Base-by-base conservation (phyloP, 345 rosid genomes). In the Pistacia atlantica region DNA sequence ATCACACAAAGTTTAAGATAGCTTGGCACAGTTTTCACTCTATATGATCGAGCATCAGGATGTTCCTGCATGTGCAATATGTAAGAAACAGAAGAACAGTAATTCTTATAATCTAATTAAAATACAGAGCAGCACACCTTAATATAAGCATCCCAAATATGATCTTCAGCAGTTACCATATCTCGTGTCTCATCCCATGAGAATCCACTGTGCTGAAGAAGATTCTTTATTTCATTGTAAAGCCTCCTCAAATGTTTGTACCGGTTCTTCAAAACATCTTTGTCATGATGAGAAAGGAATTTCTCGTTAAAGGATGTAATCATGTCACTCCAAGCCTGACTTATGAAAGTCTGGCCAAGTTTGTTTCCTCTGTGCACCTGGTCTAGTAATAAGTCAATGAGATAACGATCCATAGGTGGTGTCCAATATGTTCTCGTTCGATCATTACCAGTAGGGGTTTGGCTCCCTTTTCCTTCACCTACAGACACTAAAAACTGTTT, bases 341-440 rank as follows among this genome's bases (percentile, higher is more conserved):
- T 79, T 82, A 90, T 90, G 79, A 90, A 92, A 67, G 96, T 89
- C 84, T 94, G 92, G 9, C 96, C 97, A 38, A 89, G 86, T 84
- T 87, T 94, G 78, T 92, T 90, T 81, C 98, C 96, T 84, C 75
- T 86, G 61, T 80, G 83, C 77, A 87, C 93, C 80, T 94, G 98
- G 48, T 87, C 91, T 51, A 90, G 83, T 72, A 94, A 83, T 86
- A 92, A 87, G 49, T 92, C 96, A 81, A 94, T 84, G 70, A 94
- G 86, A 81, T 83, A 82, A 52, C 86, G 89, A 78, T 92, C 98
- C 98, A 94, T 94, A n/a, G 91, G 97, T 4, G 95, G 93, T 0
- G 96, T 90, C 97, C 97, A 92, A 78, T 86, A 90, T 31, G 97
- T 94, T 82, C 98, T 84, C 1, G 89, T 89, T 45, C 98, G 94